A percentile compares a stretch with the other conserved stretches of the same genome.
These are phyloP conservation scores for Sordaria brevicollis DNA, from an alignment of 495 filamentous ascomycete species.

Conservation along the genomic window DNA sequence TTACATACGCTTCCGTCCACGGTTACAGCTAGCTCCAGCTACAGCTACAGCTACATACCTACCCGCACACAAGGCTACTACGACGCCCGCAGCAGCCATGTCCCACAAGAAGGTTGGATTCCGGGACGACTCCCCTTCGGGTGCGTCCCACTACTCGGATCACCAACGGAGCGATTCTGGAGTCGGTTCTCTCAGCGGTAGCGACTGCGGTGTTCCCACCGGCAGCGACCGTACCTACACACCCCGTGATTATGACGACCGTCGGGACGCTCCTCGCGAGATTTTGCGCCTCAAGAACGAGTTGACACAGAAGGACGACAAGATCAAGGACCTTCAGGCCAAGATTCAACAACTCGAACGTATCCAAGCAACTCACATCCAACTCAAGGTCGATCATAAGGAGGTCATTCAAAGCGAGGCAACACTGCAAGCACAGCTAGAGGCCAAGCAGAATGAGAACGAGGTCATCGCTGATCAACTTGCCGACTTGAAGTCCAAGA, in stretches of 20 bases:
- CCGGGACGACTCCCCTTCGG: slow-evolving; percentile 18
- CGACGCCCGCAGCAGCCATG: slow-evolving; percentile 9
- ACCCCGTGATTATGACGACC: slow-evolving; percentile 13
- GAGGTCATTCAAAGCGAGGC: slow-evolving; percentile 60
- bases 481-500: slow-evolving; percentile 1
- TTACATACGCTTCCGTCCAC: background rate
- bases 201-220: slow-evolving; percentile 18
- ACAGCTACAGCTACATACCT: background rate
- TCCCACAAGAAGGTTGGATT: slow-evolving; percentile 25
- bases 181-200: slow-evolving; percentile 26
- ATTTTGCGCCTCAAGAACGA: slow-evolving; percentile 15
- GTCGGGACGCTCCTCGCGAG: slow-evolving; percentile 5
- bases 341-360: slow-evolving; percentile 4
- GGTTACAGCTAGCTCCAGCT: slow-evolving; percentile 6
- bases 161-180: slow-evolving; percentile 25
- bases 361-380: slow-evolving; percentile 36
- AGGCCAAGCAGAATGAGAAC: slow-evolving; percentile 73
- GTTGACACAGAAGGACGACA: slow-evolving; percentile 8
- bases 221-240: slow-evolving; percentile 15
- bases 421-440: slow-evolving; percentile 67
- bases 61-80: background rate
- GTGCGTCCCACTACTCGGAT: slow-evolving; percentile 19
- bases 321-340: slow-evolving; percentile 5
- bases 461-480: slow-evolving; percentile 31
- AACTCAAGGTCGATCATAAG: slow-evolving; percentile 32